Percentiles rank a stretch among this genome's conserved stretches.
Evolutionary conservation across 2,329 filamentous ascomycete genomes (phyloP).

Genomic region (Monilinia aucupariae): DNA sequence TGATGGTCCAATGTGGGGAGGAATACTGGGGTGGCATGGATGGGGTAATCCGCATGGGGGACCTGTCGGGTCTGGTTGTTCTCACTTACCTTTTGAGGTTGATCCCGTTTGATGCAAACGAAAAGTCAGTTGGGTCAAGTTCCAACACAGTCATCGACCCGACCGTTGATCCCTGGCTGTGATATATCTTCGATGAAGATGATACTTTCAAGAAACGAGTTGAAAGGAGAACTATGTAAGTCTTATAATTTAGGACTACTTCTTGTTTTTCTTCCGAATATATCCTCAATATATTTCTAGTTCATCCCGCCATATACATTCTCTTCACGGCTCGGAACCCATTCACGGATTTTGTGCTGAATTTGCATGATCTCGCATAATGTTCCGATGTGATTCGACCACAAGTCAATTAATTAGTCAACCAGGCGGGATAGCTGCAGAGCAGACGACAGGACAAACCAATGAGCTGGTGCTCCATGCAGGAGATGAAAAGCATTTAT

Average conservation of each 20-base stretch:
- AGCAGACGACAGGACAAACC: background rate
- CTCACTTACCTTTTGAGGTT: no score
- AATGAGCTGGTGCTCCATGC: background rate
- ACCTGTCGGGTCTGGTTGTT: no score
- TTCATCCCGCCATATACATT: background rate
- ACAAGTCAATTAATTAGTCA: background rate
- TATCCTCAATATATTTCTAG: background rate
- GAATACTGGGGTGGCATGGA: no score
- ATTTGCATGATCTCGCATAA: background rate
- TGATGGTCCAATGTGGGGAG: no score
- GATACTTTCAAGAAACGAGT: background rate
- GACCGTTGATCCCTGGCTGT: background rate
- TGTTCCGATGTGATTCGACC: background rate
- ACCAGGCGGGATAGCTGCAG: background rate
- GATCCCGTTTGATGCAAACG: no score
- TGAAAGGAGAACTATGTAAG: background rate
- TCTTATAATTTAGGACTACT: background rate
- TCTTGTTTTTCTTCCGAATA: background rate
- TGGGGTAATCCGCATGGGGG: no score
- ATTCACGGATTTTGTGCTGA: background rate
- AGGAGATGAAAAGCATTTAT: background rate
- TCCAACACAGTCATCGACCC: no score
- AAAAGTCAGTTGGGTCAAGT: no score
- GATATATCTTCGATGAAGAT: background rate
- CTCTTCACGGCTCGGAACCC: background rate